phyloP scores from a whole-genome alignment of 2,329 filamentous ascomycete genomes.

The Raffaelea arxii region DNA sequence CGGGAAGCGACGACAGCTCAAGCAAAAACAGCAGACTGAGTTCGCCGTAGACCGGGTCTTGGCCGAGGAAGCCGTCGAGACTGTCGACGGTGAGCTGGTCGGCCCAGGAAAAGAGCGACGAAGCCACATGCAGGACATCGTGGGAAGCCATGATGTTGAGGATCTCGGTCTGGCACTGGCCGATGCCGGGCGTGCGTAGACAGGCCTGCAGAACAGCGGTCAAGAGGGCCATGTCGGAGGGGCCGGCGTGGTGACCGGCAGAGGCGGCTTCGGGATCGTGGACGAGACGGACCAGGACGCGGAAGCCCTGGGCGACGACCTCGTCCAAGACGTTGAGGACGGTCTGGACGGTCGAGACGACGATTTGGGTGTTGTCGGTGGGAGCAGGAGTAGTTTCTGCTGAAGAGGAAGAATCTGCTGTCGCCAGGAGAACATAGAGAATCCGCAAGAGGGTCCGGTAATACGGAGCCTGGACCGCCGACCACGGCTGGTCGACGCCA shows the following conservation, averaged over 20 bases:
- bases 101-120: constrained; percentile 87
- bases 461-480: constrained; percentile 49
- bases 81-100: constrained; percentile 68
- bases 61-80: neutral
- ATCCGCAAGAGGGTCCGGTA: constrained; percentile 78
- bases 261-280: constrained; percentile 62
- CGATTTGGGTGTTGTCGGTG: constrained; percentile 20
- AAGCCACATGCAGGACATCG: constrained; percentile 69
- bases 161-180: constrained; percentile 61
- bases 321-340: constrained; percentile 72
- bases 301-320: constrained; percentile 74
- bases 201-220: constrained; percentile 83
- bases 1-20: constrained; percentile 71
- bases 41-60: constrained; percentile 84
- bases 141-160: constrained; percentile 61
- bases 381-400: constrained; percentile 1
- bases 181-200: constrained; percentile 66
- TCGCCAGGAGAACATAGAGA: constrained; percentile 63
- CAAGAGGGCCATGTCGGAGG: constrained; percentile 76
- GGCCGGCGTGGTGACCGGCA: too few species aligned
- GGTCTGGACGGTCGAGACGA: constrained; percentile 43
- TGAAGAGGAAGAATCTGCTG: too few species aligned
- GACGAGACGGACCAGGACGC: constrained; percentile 67
- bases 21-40: constrained; percentile 83
- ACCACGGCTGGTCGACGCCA: constrained; percentile 43